Base-by-base conservation (phyloP, 2,329 filamentous ascomycete species). In the Trichoderma harzianum region DNA sequence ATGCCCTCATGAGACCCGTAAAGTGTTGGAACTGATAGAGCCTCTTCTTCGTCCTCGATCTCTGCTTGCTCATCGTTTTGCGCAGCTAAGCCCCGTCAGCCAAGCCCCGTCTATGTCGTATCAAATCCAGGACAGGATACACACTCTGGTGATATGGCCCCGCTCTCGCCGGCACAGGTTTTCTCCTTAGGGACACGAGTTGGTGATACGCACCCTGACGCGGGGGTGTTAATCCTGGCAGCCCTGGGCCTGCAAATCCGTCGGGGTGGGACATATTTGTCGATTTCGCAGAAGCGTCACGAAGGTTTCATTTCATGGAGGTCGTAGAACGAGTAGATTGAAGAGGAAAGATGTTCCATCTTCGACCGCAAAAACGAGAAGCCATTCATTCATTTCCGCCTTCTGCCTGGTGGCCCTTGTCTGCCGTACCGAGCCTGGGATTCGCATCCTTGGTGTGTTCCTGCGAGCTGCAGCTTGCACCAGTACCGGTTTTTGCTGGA, bases 201-300 rank as follows among this genome's bases (percentile, higher is more conserved):
- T 69, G 67, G 16, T 69, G 67, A 69, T 69, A 69, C 14, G 55
- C 58, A 57, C 67, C 67, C n/a, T 26, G 36, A n/a, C 66, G 64
- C 64, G 64, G 64, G 32, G 64, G 57, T n/a, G 16, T 51, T 53
- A 16, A 34, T 18, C 55, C 57, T 69, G 28, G 21, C 39, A 39
- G 64, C 39, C 21, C 43, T 30, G 64, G 18, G 51, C 12, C 47
- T 28, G 63, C 32, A 36, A 57, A 36, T 28, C 57, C 67, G 39
- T 61, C 55, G 28, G 24, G 18, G 58, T 62, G 28, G 39, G 57
- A 51, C 67, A 69, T 69, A 10, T 28, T 30, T 14, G 4, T 53
- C 16, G 57, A 28, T 53, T 43, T 18, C 67, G 32, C 14, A 28
- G 36, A 53, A 36, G 55, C 16, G 55, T 36, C 28, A 32, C 39